phyloP scores from a whole-genome alignment of 176 grass and related monocot genomes.

The Oryza coarctata region DNA sequence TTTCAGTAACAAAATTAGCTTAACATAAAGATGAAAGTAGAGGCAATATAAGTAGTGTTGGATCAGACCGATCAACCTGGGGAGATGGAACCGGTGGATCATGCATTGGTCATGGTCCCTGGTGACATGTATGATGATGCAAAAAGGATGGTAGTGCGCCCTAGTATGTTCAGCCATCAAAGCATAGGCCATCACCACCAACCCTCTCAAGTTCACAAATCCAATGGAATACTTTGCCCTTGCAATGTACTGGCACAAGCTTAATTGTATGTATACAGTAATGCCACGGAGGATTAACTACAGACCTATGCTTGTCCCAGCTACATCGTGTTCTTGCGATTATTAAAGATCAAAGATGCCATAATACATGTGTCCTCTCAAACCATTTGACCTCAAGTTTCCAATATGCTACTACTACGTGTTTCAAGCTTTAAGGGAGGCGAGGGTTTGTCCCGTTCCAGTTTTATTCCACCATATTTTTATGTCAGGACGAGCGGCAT shows the following conservation, averaged over 20 bases:
- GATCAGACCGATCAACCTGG: background rate
- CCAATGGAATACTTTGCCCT: background rate
- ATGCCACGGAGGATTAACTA: no score
- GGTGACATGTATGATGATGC: background rate
- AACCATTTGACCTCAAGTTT: background rate
- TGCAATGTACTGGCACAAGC: no score
- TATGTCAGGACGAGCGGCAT: no score
- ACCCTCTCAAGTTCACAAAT: background rate
- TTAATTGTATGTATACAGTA: no score
- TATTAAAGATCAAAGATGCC: background rate
- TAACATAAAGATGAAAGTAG: background rate
- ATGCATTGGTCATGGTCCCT: background rate
- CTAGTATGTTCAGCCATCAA: background rate
- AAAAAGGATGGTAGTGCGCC: background rate
- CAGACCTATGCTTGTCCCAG: no score
- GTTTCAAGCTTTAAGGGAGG: no score
- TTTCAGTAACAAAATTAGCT: background rate
- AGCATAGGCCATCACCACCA: background rate
- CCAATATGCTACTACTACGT: background rate
- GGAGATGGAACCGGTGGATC: background rate
- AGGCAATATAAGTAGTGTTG: background rate
- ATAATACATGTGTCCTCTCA: background rate
- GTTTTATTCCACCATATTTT: background rate
- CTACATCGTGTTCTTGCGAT: no score
- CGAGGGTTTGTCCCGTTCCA: no score